Percentiles rank a stretch among this genome's conserved stretches.
Conservation (phyloP, 768 basidiomycete genomes). For the Collybia mongolica region DNA sequence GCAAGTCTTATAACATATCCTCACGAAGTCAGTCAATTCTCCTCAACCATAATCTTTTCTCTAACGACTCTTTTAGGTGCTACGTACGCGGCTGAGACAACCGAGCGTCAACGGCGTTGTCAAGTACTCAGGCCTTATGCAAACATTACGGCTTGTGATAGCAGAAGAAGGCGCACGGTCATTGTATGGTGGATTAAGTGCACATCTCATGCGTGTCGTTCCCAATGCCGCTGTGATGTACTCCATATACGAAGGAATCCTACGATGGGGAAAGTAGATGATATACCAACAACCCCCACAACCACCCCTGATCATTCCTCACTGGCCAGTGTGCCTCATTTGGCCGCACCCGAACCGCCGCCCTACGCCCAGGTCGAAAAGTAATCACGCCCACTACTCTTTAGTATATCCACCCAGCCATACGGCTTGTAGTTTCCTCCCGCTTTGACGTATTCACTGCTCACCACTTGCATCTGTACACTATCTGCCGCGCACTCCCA, state of each 20-base stretch:
- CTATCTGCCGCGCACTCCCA: background rate
- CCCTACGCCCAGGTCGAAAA: background rate
- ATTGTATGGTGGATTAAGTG: constrained; percentile 89
- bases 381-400: background rate
- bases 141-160: constrained; percentile 82
- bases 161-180: constrained; percentile 87
- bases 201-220: constrained; percentile 95
- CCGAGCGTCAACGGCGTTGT: constrained; percentile 73
- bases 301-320: background rate
- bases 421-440: background rate
- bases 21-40: constrained; percentile 71
- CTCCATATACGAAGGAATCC: constrained; percentile 85
- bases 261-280: constrained; percentile 50
- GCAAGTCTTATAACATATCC: constrained; percentile 97
- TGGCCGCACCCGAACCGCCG: background rate
- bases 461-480: constrained; percentile 1
- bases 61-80: constrained; percentile 49
- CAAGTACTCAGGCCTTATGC: constrained; percentile 84
- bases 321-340: background rate
- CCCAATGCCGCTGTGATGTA: constrained; percentile 98
- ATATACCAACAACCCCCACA: background rate
- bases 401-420: background rate
- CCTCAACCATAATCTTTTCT: constrained; percentile 2
- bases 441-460: background rate
- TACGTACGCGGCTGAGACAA: constrained; percentile 91